Evolutionary conservation across 2,329 filamentous ascomycete species (phyloP), one percentile per base, ranked within the genome.

Genomic region (Cercospora sesami): DNA sequence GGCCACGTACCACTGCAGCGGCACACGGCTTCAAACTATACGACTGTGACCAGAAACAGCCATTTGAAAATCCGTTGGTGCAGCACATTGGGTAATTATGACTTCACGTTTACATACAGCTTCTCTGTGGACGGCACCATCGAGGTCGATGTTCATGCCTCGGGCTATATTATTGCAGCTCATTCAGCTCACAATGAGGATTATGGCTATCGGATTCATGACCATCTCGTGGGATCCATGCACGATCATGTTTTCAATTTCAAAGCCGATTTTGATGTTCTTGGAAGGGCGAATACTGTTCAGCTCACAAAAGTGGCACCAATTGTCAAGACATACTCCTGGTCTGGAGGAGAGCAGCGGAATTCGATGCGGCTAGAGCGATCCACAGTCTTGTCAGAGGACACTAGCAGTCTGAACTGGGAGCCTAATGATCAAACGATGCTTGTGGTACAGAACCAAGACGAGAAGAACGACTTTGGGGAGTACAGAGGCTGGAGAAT

Each of bases 241-340:
- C 85, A 87, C 74, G 84, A 86, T 74, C 85, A 87, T 70, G 83
- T 87, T 0, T 72, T 86, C 42, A 86, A 84, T 70, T 86, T 82
- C 79, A 87, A 87, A 73, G 81, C 81, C 55, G 85, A 86, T 74
- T 79, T 86, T 26, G 85, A 87, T 71, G 80, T 86, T 33, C 76
- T 81, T 7, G 85, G 83, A 16, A 81, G 78, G 1, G 75, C 78
- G 42, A 87, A 86, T 75, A 83, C 80, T 1, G 64, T 75, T 60
- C 65, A 74, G 4, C 73, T 85, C 10, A 74, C 76, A 2, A 73
- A 71, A 5, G 69, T 77, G 69, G 71, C 77, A 67, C 70, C 74
- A 26, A 62, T 57, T 63, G 81, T 74, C 66, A 68, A 73, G 48
- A 70, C 66, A 1, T 86, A 85, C 73, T 79, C 82, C 5, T 87